phyloP scores from a whole-genome alignment of 495 filamentous ascomycete genomes.

The Lepidopterella palustris region DNA sequence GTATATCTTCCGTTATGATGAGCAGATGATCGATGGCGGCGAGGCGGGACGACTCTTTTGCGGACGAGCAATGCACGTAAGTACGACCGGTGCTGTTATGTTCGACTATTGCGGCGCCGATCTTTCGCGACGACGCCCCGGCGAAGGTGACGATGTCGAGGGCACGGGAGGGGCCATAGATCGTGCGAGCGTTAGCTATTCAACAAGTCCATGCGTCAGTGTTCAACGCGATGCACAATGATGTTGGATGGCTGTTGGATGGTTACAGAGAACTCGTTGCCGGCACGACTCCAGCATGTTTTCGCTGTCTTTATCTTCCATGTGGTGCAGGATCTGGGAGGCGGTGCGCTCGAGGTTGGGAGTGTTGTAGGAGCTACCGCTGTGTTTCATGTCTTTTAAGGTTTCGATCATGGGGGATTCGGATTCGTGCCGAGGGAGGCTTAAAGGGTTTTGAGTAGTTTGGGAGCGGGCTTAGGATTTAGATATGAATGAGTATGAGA shows the following conservation, averaged over 20 bases:
- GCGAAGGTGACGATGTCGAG: constrained; percentile 24
- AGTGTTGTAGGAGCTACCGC: constrained; percentile 8
- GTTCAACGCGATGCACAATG: no score
- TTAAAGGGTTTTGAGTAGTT: no score
- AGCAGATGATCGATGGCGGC: constrained; percentile 24
- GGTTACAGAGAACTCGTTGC: constrained; percentile 17
- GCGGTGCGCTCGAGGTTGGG: constrained; percentile 13
- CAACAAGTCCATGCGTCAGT: no score
- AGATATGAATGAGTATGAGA: no score
- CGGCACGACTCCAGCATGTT: constrained; percentile 13
- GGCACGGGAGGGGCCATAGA: constrained; percentile 20
- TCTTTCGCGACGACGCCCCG: constrained; percentile 15
- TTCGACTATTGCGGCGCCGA: constrained; percentile 25
- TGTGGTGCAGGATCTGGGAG: constrained; percentile 21
- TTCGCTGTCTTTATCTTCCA: constrained; percentile 24
- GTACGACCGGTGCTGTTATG: constrained; percentile 17
- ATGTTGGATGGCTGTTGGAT: background rate
- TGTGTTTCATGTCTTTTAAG: constrained; percentile 22
- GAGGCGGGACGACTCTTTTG: constrained; percentile 14
- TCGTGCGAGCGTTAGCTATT: constrained; percentile 22
- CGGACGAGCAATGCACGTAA: constrained; percentile 24
- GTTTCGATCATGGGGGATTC: constrained; percentile 20
- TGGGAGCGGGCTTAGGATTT: no score
- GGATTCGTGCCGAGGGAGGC: no score
- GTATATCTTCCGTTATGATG: constrained; percentile 23